These are phyloP conservation scores for Rhodomyrtus psidioides DNA, from an alignment of 441 rosid species.

Conservation along the genomic window DNA sequence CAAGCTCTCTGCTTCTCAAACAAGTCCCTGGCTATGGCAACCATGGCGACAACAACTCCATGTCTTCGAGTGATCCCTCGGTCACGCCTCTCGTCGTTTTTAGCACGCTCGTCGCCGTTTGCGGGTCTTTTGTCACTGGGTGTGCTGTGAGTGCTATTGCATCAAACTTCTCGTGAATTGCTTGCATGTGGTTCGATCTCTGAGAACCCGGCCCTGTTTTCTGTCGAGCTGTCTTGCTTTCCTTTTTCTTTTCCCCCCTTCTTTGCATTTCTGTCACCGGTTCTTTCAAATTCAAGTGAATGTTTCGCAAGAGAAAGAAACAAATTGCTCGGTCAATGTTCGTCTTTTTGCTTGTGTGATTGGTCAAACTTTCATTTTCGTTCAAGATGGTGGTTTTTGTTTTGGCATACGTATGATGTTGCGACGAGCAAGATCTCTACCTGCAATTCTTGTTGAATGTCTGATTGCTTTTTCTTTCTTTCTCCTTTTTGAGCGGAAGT, in stretches of 20 bases:
- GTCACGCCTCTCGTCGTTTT: constrained; percentile 9
- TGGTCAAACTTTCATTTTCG: neutral
- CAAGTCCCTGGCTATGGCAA: neutral
- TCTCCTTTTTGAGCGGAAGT: neutral
- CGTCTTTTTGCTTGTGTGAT: neutral
- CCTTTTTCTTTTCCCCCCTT: neutral
- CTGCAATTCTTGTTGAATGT: neutral
- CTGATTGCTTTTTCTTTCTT: neutral
- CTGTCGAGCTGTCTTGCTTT: neutral
- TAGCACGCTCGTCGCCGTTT: constrained; percentile 39
- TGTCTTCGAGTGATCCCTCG: neutral
- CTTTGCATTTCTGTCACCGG: neutral
- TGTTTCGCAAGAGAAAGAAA: neutral
- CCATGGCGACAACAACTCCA: neutral
- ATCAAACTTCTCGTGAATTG: neutral
- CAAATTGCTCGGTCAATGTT: neutral
- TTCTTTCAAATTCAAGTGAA: neutral
- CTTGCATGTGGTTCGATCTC: accelerated
- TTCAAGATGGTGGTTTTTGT: neutral
- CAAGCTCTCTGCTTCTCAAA: neutral
- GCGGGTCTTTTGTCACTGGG: constrained; percentile 41
- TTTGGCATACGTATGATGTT: neutral
- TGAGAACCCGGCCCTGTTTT: neutral
- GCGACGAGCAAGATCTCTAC: neutral
- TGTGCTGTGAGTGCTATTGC: constrained; percentile 32